Evolutionary conservation across 306 rosid genomes (phyloP), one percentile per base, ranked within the genome.

Genomic region (Bauhinia variegata): DNA sequence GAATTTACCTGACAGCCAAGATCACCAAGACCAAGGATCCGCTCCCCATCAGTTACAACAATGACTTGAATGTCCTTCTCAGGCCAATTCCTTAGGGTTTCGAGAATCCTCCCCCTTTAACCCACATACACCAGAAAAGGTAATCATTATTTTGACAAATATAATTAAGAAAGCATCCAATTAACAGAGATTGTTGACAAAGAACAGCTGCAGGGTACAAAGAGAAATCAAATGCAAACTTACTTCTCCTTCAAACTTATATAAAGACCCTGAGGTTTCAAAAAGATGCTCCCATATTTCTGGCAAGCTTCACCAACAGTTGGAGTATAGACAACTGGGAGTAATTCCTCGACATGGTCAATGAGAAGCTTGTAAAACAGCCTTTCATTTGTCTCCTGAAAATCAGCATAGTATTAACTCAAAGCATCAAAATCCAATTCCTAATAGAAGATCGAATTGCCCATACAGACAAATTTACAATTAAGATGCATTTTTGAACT

Each of bases 301-400:
- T 93, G 98, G 80, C 98, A 93, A 70, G 98, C 98, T 80, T 93
- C 98, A 63, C 98, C 98, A 12, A 93, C 98, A 1, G 97, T 90
- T 60, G 98, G 98, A 36, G 98, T 93, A 75, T 93, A 93, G 34
- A 93, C 97, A 76, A 93, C 78, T 13, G 98, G 98, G 16, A 93
- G 96, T 71, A 89, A 78, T 81, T 93, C 98, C 88, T 93, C 98
- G 46, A 93, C 91, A 80, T 93, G 81, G 7, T 88, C 87, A 53
- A 90, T 76, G 39, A 93, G 88, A 73, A 93, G 79, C 74, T 74
- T 89, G 76, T 93, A 93, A 76, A 93, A 93, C 80, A 93, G 65
- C 74, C 75, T 90, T 78, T 93, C 88, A 39, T 93, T 93, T 74
- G 84, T 88, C 82, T 73, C 97, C 98, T 93, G 87, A 64, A 83